Conservation (phyloP, 345 rosid genomes). For the Rhodamnia argentea region DNA sequence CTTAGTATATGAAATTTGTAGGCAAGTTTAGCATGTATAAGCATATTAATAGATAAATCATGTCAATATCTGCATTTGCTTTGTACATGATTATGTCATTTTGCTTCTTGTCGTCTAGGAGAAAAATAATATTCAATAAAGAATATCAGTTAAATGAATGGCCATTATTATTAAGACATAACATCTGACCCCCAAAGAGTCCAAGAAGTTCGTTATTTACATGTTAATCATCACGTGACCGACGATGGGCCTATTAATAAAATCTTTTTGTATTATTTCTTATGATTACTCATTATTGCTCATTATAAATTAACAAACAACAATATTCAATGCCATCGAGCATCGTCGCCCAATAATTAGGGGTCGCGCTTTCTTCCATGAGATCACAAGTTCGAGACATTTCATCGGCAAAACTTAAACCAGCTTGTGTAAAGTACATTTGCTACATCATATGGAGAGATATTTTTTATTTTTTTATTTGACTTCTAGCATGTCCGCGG, state of each 20-base stretch:
- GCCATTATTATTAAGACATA: not conserved
- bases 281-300: not conserved
- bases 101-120: not conserved
- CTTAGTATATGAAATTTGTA: not conserved
- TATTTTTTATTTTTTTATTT: too few species aligned
- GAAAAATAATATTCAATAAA: not conserved
- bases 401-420: not conserved
- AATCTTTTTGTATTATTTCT: not conserved
- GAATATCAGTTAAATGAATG: not conserved
- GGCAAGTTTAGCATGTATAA: not conserved
- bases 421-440: not conserved
- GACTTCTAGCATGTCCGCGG: not conserved
- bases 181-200: not conserved
- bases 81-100: not conserved
- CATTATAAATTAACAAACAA: not conserved
- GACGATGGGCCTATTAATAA: not conserved
- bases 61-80: not conserved
- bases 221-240: not conserved
- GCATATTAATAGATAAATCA: not conserved
- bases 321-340: accelerated
- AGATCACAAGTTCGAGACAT: not conserved
- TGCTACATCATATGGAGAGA: not conserved
- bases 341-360: not conserved
- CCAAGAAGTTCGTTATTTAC: not conserved
- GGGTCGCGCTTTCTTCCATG: not conserved